These are phyloP conservation scores for Lentinula raphanica DNA, from an alignment of 768 basidiomycete genomes.

Conservation along the genomic window DNA sequence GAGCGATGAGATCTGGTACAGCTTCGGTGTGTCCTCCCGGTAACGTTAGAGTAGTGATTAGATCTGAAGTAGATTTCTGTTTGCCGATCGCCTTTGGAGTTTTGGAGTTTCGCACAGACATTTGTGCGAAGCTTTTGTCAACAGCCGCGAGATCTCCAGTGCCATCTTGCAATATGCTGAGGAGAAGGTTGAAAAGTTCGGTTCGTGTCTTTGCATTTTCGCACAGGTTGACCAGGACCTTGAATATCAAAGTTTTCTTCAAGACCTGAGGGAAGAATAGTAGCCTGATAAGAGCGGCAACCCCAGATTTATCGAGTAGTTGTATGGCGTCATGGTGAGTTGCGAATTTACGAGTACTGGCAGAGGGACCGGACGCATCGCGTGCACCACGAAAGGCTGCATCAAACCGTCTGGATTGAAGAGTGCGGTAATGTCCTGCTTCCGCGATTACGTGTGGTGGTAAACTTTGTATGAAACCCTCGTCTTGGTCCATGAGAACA, in stretches of 20 bases:
- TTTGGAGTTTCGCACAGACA: constrained; percentile 67
- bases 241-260: constrained; percentile 79
- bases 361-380: constrained; percentile 20
- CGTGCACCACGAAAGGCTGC: constrained; percentile 17
- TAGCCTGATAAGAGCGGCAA: constrained; percentile 85
- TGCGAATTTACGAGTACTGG: constrained; percentile 42
- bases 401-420: constrained; percentile 24
- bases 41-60: constrained; percentile 42
- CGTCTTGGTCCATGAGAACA: constrained; percentile 87
- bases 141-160: constrained; percentile 88
- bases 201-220: constrained; percentile 89
- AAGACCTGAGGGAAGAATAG: constrained; percentile 95
- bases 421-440: constrained; percentile 57
- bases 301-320: constrained; percentile 83
- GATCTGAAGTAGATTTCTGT: constrained; percentile 57
- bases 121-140: constrained; percentile 89
- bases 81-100: constrained; percentile 62
- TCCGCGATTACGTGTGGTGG: constrained; percentile 87
- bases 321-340: constrained; percentile 84
- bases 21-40: constrained; percentile 64
- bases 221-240: constrained; percentile 90
- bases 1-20: constrained; percentile 88
- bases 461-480: constrained; percentile 74
- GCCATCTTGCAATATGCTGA: constrained; percentile 94
- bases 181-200: constrained; percentile 89